Evolutionary conservation across 108 stramenopile genomes (phyloP).

Genomic region (Pseudonitzschia delicatissima): DNA sequence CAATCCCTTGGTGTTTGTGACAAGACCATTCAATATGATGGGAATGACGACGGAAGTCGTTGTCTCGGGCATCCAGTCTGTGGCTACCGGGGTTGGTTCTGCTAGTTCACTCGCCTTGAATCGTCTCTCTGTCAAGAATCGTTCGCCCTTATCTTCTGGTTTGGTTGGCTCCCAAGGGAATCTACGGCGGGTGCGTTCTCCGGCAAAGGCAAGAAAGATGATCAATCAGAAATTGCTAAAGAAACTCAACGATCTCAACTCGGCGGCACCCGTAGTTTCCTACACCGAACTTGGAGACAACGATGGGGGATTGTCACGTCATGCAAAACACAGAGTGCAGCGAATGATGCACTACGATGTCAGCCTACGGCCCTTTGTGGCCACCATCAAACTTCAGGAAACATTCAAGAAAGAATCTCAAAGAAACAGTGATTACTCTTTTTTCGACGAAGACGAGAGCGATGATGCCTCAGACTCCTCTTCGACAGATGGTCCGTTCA

Average conservation of each 20-base stretch:
- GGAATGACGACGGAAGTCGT: constrained; percentile 73
- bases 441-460: constrained; percentile 16
- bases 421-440: neutral
- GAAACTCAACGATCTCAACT: constrained; percentile 68
- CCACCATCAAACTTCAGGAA: constrained; percentile 62
- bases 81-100: constrained; percentile 84
- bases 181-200: constrained; percentile 5
- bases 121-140: constrained; percentile 36
- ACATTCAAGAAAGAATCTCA: neutral
- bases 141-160: constrained; percentile 16
- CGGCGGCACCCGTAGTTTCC: constrained; percentile 61
- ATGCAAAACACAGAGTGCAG: constrained; percentile 71
- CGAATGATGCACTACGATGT: constrained; percentile 89
- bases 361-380: constrained; percentile 80
- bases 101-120: constrained; percentile 62
- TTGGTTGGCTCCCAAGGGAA: constrained; percentile 20
- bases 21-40: constrained; percentile 66
- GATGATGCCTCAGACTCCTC: constrained; percentile 51
- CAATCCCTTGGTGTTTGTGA: constrained; percentile 57
- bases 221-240: constrained; percentile 34
- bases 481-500: constrained; percentile 71
- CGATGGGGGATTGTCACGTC: constrained; percentile 47
- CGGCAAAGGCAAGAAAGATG: neutral
- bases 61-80: constrained; percentile 79
- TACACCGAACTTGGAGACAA: constrained; percentile 73